phyloP scores from a whole-genome alignment of 1,284 basidiomycete species.

The Trametes sp. region DNA sequence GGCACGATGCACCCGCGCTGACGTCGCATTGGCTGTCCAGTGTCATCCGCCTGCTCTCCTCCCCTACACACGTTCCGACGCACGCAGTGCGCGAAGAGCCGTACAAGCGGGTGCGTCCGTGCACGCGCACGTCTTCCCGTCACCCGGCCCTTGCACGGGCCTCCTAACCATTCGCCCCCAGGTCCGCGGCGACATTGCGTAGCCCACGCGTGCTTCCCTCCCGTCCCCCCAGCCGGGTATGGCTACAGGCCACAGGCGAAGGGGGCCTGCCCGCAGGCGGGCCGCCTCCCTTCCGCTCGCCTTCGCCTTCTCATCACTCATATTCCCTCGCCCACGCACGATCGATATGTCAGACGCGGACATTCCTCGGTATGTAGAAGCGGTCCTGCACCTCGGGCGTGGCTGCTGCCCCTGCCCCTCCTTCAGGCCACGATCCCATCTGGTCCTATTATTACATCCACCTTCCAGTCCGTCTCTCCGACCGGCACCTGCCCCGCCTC shows the following conservation, averaged over 20 bases:
- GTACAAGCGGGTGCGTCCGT: constrained; percentile 41
- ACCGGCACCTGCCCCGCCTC: constrained; percentile 62
- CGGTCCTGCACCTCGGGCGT: constrained; percentile 17
- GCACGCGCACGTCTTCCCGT: neutral
- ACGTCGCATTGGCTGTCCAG: constrained; percentile 34
- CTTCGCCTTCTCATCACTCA: neutral
- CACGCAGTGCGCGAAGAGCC: constrained; percentile 36
- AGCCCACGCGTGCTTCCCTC: constrained; percentile 11
- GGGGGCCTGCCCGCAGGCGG: neutral
- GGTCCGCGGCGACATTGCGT: constrained; percentile 35
- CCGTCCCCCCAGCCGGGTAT: neutral
- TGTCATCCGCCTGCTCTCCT: constrained; percentile 45
- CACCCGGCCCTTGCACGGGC: neutral
- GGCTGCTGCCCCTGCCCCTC: constrained; percentile 5
- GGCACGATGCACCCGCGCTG: constrained; percentile 26
- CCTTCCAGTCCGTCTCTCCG: constrained; percentile 67
- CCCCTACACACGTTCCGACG: constrained; percentile 37
- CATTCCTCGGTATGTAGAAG: constrained; percentile 26
- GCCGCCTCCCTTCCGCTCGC: neutral
- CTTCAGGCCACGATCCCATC: constrained; percentile 45
- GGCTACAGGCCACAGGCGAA: constrained; percentile 17
- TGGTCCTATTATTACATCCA: constrained; percentile 71
- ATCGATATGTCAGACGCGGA: constrained; percentile 33
- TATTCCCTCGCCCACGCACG: constrained; percentile 25
- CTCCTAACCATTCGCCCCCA: constrained; percentile 7